These are phyloP conservation scores for Trametes cingulata DNA, from an alignment of 768 basidiomycete genomes.

Conservation along the genomic window DNA sequence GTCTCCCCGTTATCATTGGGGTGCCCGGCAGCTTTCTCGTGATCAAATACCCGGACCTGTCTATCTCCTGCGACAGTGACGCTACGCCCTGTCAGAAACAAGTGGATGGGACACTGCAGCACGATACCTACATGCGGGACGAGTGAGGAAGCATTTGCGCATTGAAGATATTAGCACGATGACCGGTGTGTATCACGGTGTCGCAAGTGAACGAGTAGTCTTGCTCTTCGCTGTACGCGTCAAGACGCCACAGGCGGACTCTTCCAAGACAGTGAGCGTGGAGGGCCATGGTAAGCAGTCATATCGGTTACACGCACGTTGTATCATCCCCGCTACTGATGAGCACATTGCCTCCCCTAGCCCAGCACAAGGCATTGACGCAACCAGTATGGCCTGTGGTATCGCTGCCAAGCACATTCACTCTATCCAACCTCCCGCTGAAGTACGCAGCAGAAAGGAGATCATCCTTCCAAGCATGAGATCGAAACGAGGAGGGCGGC, in stretches of 20 bases:
- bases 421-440: slow-evolving; percentile 51
- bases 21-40: slow-evolving; percentile 42
- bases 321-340: slow-evolving; percentile 76
- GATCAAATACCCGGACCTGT: slow-evolving; percentile 78
- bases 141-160: slow-evolving; percentile 78
- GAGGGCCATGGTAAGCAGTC: neutral
- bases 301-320: slow-evolving; percentile 42
- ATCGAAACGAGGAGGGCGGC: neutral
- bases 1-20: slow-evolving; percentile 43
- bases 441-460: slow-evolving; percentile 22
- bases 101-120: neutral
- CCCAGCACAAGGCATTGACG: slow-evolving; percentile 79
- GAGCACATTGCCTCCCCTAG: slow-evolving; percentile 60
- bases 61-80: slow-evolving; percentile 74
- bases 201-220: slow-evolving; percentile 68
- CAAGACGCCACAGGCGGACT: slow-evolving; percentile 78
- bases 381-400: slow-evolving; percentile 70
- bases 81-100: slow-evolving; percentile 35
- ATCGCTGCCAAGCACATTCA: slow-evolving; percentile 67
- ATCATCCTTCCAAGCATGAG: slow-evolving; percentile 15
- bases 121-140: slow-evolving; percentile 63
- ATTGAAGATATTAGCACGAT: slow-evolving; percentile 84
- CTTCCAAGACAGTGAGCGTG: slow-evolving; percentile 33
- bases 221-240: slow-evolving; percentile 41
- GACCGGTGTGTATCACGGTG: slow-evolving; percentile 75